Percentiles rank a stretch among this genome's conserved stretches.
Conservation (phyloP, 306 rosid genomes). For the Neltuma alba region DNA sequence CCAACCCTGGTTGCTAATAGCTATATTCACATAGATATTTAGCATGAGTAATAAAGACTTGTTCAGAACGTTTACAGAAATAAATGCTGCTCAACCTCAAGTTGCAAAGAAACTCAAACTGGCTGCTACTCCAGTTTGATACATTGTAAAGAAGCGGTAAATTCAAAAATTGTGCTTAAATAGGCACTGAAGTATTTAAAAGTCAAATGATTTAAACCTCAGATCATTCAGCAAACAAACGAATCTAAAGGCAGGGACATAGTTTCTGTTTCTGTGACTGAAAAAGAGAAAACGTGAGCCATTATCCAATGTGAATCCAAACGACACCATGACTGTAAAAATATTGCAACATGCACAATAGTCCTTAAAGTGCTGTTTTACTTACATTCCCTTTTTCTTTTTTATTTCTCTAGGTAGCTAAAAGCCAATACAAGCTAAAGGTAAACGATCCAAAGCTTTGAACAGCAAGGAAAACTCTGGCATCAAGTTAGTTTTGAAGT, state of each 20-base stretch:
- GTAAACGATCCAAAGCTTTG: not conserved
- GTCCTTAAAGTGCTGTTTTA: not conserved
- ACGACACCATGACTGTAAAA: not conserved
- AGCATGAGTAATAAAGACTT: not conserved
- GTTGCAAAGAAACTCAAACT: conserved; percentile 9
- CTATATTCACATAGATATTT: conserved; percentile 5
- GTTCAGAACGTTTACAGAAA: not conserved
- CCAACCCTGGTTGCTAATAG: not conserved
- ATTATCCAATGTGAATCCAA: not conserved
- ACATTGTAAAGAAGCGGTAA: not conserved
- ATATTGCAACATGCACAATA: conserved; percentile 12
- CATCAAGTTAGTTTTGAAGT: not conserved
- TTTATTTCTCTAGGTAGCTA: not conserved
- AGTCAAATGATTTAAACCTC: conserved; percentile 3
- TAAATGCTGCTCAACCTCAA: not conserved
- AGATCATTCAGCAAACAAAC: not conserved
- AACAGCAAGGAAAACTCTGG: not conserved
- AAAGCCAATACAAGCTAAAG: conserved; percentile 1
- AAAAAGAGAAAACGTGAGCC: not conserved
- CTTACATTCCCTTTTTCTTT: not conserved
- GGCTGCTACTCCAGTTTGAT: not conserved
- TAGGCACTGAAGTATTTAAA: not conserved
- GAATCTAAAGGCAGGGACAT: not conserved
- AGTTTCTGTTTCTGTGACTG: conserved; percentile 2
- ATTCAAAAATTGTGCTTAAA: not conserved